These are phyloP conservation scores for Psilocybe tampanensis DNA, from an alignment of 768 basidiomycete genomes.

Conservation along the genomic window DNA sequence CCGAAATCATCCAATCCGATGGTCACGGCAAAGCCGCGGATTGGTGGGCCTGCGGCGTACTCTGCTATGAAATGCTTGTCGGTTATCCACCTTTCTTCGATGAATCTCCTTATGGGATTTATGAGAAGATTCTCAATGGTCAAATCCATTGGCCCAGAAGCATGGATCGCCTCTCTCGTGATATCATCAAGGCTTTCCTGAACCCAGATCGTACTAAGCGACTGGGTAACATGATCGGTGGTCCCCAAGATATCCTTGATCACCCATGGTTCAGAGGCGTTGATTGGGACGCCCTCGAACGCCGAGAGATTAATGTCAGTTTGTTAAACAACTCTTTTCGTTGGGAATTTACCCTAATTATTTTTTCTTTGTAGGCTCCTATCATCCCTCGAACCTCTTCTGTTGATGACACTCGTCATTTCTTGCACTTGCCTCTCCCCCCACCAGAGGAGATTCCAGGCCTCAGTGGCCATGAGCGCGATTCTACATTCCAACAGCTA, in stretches of 20 bases:
- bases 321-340: slow-evolving; percentile 2
- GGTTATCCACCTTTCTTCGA: slow-evolving; percentile 99
- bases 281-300: slow-evolving; percentile 87
- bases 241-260: slow-evolving; percentile 86
- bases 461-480: slow-evolving; percentile 63
- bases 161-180: slow-evolving; percentile 88
- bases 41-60: slow-evolving; percentile 98
- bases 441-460: slow-evolving; percentile 80
- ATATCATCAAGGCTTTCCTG: slow-evolving; percentile 86
- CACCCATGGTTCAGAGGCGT: slow-evolving; percentile 97
- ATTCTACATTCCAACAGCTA: slow-evolving; percentile 58
- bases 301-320: slow-evolving; percentile 82
- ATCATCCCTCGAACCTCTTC: slow-evolving; percentile 84
- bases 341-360: slow-evolving; percentile 10
- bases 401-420: slow-evolving; percentile 84
- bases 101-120: slow-evolving; percentile 96
- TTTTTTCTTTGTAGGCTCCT: slow-evolving; percentile 62
- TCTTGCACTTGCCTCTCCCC: slow-evolving; percentile 79
- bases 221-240: slow-evolving; percentile 91
- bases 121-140: slow-evolving; percentile 93
- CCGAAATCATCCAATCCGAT: slow-evolving; percentile 97
- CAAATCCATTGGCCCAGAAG: slow-evolving; percentile 89
- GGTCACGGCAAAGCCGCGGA: slow-evolving; percentile 98
- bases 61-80: slow-evolving; percentile 98
- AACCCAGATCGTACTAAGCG: slow-evolving; percentile 92